Conservation (phyloP, 345 rosid genomes). For the Citrus australasica region DNA sequence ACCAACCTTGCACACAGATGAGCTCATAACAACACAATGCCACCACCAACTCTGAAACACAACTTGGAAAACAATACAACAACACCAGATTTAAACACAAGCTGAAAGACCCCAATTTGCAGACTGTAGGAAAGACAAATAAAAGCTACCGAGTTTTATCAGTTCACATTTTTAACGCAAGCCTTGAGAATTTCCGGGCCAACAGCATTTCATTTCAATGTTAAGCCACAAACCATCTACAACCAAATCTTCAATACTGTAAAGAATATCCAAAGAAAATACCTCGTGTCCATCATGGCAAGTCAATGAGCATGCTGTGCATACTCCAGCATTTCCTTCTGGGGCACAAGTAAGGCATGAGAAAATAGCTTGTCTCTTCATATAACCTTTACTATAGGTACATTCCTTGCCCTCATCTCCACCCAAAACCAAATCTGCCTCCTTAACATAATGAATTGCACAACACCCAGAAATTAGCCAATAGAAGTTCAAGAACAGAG, state of each 20-base stretch:
- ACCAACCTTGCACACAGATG: background rate
- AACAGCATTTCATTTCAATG: background rate
- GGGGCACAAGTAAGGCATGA: slow-evolving; percentile 93
- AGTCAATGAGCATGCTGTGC: slow-evolving; percentile 92
- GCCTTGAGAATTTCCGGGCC: background rate
- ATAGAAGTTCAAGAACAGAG: background rate
- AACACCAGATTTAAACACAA: background rate
- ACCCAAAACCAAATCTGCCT: slow-evolving; percentile 94
- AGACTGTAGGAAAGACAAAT: background rate
- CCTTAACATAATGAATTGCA: slow-evolving; percentile 36
- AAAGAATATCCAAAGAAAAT: slow-evolving; percentile 4
- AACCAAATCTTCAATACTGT: background rate
- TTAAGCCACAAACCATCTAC: background rate
- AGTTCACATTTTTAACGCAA: background rate
- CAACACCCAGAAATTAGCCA: background rate
- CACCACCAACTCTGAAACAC: background rate
- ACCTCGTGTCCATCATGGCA: slow-evolving; percentile 99
- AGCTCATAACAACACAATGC: background rate
- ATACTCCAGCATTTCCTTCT: slow-evolving; percentile 86
- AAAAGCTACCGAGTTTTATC: background rate
- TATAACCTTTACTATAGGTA: slow-evolving; percentile 76
- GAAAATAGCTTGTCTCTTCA: slow-evolving; percentile 94
- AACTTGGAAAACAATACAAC: background rate
- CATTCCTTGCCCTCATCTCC: slow-evolving; percentile 97
- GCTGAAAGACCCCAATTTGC: background rate